Evolutionary conservation across 257 asterid genomes (phyloP).

Genomic region (Solanum sejunctum): DNA sequence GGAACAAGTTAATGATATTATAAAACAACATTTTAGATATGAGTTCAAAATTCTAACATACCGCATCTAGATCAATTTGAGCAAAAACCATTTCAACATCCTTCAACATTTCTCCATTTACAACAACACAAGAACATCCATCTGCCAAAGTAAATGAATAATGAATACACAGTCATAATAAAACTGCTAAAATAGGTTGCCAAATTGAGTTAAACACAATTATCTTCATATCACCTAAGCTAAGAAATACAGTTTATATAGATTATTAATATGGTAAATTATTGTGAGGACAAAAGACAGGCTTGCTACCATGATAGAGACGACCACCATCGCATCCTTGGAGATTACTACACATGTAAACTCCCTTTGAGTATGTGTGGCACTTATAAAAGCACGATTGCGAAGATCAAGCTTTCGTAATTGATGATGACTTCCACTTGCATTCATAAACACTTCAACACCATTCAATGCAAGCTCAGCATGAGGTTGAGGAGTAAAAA

Average conservation of each 20-base stretch:
- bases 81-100: conserved; percentile 94
- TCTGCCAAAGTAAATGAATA: conserved; percentile 34
- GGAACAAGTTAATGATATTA: background rate
- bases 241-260: background rate
- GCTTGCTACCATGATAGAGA: conserved; percentile 68
- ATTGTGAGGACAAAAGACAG: background rate
- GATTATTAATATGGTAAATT: background rate
- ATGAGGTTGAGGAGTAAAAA: conserved; percentile 82
- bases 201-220: background rate
- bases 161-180: conserved; percentile 1
- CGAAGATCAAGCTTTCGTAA: conserved; percentile 84
- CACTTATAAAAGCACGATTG: conserved; percentile 78
- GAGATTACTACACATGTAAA: conserved; percentile 90
- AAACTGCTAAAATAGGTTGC: background rate
- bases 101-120: conserved; percentile 83
- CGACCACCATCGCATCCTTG: conserved; percentile 99
- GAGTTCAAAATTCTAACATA: conserved; percentile 18
- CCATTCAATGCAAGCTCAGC: conserved; percentile 92
- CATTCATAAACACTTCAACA: conserved; percentile 89
- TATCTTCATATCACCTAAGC: background rate
- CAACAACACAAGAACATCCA: conserved; percentile 90
- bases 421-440: conserved; percentile 98
- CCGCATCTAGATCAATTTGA: conserved; percentile 93
- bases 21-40: background rate
- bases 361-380: conserved; percentile 96